These are phyloP conservation scores for Verticillium albo-atrum DNA, from an alignment of 2,329 filamentous ascomycete species.

Conservation along the genomic window DNA sequence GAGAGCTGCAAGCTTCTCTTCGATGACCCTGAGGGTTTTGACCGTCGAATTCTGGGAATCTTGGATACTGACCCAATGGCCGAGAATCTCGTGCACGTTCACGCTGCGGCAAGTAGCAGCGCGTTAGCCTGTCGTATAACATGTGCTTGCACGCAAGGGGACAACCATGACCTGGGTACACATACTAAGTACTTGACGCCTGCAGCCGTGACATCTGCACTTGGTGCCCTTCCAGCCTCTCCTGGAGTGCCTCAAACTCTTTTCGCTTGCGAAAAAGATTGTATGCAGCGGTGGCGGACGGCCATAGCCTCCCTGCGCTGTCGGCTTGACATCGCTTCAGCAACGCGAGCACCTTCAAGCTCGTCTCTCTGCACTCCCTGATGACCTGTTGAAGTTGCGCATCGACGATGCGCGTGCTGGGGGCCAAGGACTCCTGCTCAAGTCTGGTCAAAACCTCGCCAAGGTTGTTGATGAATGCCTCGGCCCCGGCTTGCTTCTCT, in stretches of 20 bases:
- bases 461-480: background rate
- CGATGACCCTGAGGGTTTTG: background rate
- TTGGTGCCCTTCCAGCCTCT: background rate
- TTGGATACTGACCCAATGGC: background rate
- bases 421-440: background rate
- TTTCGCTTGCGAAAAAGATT: background rate
- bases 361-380: background rate
- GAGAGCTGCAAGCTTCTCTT: background rate
- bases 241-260: background rate
- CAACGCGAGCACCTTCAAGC: background rate
- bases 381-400: background rate
- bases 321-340: background rate
- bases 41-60: background rate
- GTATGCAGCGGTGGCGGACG: background rate
- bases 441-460: background rate
- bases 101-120: background rate
- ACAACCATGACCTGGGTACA: too few relatives aligned
- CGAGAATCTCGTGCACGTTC: background rate
- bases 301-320: background rate
- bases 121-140: too few relatives aligned
- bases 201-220: background rate
- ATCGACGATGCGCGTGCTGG: background rate
- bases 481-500: background rate
- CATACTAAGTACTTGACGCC: background rate
- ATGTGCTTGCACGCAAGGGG: too few relatives aligned